These are phyloP conservation scores for Fusarium euwallaceae DNA, from an alignment of 2,329 filamentous ascomycete genomes.

Conservation along the genomic window DNA sequence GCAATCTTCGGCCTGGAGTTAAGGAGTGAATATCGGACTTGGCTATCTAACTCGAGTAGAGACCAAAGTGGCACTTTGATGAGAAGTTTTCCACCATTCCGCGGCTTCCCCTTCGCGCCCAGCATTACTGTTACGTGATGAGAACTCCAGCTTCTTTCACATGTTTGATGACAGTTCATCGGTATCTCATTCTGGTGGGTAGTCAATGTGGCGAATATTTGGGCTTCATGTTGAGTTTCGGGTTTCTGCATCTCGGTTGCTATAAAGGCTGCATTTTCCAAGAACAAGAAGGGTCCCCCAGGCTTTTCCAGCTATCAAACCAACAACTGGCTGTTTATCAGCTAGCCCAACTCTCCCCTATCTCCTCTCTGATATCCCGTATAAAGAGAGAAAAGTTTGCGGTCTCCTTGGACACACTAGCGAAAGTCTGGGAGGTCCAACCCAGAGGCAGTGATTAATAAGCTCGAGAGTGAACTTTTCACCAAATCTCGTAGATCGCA, in stretches of 20 bases:
- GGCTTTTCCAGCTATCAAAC: background rate
- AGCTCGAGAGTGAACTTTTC: too few species aligned
- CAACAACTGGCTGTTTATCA: background rate
- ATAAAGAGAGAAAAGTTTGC: background rate
- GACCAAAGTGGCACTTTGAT: background rate
- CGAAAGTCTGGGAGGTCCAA: background rate
- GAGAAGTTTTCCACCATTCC: background rate
- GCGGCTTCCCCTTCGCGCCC: background rate
- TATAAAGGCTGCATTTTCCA: background rate
- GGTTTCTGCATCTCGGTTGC: background rate
- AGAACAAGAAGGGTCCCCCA: background rate
- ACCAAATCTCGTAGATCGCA: background rate
- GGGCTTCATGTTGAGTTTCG: background rate
- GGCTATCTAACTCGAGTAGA: background rate
- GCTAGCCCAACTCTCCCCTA: background rate
- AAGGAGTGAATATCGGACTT: background rate
- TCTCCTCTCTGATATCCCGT: background rate
- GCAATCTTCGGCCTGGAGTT: background rate
- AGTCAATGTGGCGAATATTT: background rate
- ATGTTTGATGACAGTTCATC: background rate
- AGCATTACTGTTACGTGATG: background rate
- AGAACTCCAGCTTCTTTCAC: background rate
- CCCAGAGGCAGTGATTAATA: background rate
- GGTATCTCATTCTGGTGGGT: background rate
- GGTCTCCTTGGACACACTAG: background rate